Conservation (phyloP, 768 basidiomycete genomes). For the Tricholoma sp. region DNA sequence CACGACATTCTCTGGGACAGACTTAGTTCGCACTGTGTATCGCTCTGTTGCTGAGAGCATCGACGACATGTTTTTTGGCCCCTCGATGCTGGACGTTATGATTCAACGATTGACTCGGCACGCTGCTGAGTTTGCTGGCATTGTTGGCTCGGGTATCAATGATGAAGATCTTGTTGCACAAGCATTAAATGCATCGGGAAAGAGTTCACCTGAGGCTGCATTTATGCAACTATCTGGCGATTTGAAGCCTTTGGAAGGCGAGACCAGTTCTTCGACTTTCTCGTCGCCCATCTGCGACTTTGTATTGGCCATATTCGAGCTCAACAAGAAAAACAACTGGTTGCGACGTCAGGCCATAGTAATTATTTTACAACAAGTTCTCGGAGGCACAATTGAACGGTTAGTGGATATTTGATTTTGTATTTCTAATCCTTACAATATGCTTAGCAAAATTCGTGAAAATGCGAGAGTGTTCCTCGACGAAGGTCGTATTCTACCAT, state of each 20-base stretch:
- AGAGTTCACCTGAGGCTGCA: constrained; percentile 59
- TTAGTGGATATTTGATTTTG: constrained; percentile 28
- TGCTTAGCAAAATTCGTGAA: constrained; percentile 79
- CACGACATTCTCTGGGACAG: constrained; percentile 57
- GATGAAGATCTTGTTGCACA: constrained; percentile 85
- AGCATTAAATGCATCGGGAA: constrained; percentile 68
- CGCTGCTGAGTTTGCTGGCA: constrained; percentile 83
- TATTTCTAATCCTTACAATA: constrained; percentile 4
- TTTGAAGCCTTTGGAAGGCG: constrained; percentile 77
- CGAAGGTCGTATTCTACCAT: constrained; percentile 63
- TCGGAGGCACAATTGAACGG: constrained; percentile 96
- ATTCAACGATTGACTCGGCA: constrained; percentile 87
- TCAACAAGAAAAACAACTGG: constrained; percentile 97
- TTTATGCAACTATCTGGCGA: constrained; percentile 72
- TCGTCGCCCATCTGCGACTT: constrained; percentile 93
- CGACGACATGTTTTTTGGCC: constrained; percentile 96
- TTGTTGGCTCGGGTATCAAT: constrained; percentile 70
- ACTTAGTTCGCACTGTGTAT: constrained; percentile 83
- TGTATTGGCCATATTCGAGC: constrained; percentile 87
- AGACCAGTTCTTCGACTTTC: constrained; percentile 85
- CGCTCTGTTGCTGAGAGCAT: constrained; percentile 90
- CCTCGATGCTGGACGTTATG: constrained; percentile 93
- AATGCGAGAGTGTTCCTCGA: constrained; percentile 59
- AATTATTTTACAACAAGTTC: constrained; percentile 91
- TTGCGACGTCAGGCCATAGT: constrained; percentile 91